These are phyloP conservation scores for Phalaenopsis aphrodite DNA, from an alignment of 106 monocot species.

Conservation along the genomic window DNA sequence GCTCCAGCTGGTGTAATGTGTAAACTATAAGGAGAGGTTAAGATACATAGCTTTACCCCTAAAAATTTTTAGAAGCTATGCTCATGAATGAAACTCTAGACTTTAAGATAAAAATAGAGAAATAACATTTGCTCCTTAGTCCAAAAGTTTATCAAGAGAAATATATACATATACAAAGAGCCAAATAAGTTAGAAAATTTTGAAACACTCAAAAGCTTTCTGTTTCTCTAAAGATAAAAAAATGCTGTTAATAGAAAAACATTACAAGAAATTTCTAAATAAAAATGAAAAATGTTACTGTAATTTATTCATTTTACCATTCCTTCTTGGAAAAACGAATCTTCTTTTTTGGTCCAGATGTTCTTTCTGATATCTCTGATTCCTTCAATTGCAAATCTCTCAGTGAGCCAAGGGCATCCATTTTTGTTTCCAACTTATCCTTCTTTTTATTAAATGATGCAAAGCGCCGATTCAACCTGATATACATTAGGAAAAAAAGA, in stretches of 20 bases:
- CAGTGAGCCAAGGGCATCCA: slow-evolving; percentile 65
- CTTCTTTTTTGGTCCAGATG: slow-evolving; percentile 79
- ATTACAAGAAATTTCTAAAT: background rate
- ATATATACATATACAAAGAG: background rate
- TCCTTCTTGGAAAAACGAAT: slow-evolving; percentile 74
- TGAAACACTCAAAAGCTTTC: background rate
- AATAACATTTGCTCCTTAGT: background rate
- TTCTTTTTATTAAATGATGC: slow-evolving; percentile 80
- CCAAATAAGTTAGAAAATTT: background rate
- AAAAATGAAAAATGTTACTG: background rate
- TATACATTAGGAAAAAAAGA: slow-evolving; percentile 6
- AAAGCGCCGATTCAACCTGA: slow-evolving; percentile 10
- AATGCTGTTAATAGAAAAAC: background rate
- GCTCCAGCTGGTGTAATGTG: background rate
- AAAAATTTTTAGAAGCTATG: background rate
- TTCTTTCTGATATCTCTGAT: slow-evolving; percentile 65
- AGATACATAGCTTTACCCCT: background rate
- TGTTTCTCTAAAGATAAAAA: background rate
- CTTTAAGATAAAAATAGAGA: background rate
- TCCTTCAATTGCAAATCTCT: slow-evolving; percentile 85
- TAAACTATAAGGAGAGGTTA: background rate
- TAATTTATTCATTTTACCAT: slow-evolving; percentile 29
- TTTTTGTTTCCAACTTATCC: slow-evolving; percentile 63
- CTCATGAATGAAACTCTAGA: background rate
- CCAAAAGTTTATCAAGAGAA: background rate